Percentiles rank a stretch among this genome's conserved stretches.
phyloP scores from a whole-genome alignment of 495 filamentous ascomycete genomes.

The Hyaloscypha finlandica region DNA sequence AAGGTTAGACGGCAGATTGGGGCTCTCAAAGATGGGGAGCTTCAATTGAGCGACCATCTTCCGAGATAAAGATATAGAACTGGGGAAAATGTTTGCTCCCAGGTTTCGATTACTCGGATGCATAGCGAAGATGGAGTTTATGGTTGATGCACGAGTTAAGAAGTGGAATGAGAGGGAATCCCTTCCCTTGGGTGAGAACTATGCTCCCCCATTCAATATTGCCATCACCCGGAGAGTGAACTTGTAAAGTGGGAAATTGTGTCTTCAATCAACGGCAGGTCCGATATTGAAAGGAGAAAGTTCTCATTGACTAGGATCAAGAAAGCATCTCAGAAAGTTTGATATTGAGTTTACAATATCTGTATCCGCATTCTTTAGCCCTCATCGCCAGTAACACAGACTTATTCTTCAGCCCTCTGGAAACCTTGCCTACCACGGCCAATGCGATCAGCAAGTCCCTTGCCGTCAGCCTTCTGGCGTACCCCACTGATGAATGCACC shows the following conservation, averaged over 20 bases:
- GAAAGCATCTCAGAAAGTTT: too few species aligned
- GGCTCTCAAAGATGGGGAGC: background rate
- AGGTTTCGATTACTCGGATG: background rate
- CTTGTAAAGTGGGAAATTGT: too few species aligned
- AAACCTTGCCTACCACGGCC: slow-evolving; percentile 47
- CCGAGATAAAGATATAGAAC: background rate
- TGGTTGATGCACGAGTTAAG: too few species aligned
- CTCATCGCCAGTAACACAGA: too few species aligned
- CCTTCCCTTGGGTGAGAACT: too few species aligned
- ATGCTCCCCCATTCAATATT: too few species aligned
- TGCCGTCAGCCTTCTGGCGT: slow-evolving; percentile 58
- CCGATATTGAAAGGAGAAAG: too few species aligned
- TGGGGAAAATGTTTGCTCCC: background rate
- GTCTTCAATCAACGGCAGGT: too few species aligned
- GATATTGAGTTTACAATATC: background rate
- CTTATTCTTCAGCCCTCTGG: slow-evolving; percentile 35
- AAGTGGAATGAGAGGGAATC: background rate
- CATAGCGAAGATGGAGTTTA: background rate
- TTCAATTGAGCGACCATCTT: background rate
- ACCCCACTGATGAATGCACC: slow-evolving; percentile 61
- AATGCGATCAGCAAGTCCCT: slow-evolving; percentile 58
- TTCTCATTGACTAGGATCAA: too few species aligned
- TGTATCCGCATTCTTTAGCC: too few species aligned
- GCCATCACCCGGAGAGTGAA: too few species aligned
- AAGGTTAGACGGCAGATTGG: background rate